phyloP scores from a whole-genome alignment of 129 eudicot genomes.

The Solidago caesia region DNA sequence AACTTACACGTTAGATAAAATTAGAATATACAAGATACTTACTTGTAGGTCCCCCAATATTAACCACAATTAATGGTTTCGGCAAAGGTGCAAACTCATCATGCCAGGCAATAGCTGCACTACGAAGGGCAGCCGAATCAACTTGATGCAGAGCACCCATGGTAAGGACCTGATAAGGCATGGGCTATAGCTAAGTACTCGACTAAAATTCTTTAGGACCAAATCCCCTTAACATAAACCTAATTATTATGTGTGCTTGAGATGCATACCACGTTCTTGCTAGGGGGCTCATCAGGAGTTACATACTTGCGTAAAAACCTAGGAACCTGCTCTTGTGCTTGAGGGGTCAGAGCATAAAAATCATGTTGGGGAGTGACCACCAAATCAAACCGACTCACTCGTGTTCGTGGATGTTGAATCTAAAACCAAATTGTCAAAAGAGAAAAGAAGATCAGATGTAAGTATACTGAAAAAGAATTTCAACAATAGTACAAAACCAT shows the following conservation, averaged over 20 bases:
- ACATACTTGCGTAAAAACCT: constrained; percentile 74
- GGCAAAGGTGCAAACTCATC: constrained; percentile 92
- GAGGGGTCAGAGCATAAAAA: constrained; percentile 82
- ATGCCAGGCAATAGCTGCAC: constrained; percentile 90
- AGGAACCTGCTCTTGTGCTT: constrained; percentile 82
- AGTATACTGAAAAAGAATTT: not conserved
- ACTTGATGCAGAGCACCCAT: constrained; percentile 92
- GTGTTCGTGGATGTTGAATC: constrained; percentile 96
- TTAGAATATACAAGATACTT: constrained; percentile 6
- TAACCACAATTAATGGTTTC: constrained; percentile 87
- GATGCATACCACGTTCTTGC: constrained; percentile 66
- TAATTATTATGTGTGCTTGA: not conserved
- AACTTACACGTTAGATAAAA: not conserved
- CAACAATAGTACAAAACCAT: constrained; percentile 16
- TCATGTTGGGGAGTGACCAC: constrained; percentile 90
- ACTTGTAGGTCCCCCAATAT: constrained; percentile 97
- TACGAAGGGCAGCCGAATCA: constrained; percentile 76
- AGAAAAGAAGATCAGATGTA: not conserved
- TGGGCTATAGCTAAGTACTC: constrained; percentile 4
- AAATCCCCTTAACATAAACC: constrained; percentile 7
- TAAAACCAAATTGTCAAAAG: constrained; percentile 35
- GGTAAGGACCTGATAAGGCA: constrained; percentile 70
- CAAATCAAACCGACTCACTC: constrained; percentile 82
- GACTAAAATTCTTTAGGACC: not conserved
- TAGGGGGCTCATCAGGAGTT: constrained; percentile 88